Percentiles rank a stretch among this genome's conserved stretches.
Evolutionary conservation across 2,329 filamentous ascomycete genomes (phyloP).

Genomic region (Helotiales sp.): DNA sequence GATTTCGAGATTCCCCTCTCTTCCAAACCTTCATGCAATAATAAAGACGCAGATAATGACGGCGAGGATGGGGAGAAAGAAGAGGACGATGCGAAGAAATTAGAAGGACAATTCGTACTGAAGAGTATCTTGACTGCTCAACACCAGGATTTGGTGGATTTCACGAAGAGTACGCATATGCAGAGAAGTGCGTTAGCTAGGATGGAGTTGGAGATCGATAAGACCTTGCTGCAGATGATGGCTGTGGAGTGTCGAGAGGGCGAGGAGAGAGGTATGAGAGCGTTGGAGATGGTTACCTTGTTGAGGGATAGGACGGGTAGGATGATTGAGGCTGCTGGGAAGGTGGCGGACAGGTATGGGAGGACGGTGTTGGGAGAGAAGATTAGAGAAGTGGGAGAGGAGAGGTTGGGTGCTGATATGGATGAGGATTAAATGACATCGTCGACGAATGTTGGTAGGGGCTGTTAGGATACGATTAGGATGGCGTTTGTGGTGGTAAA

Average conservation of each 20-base stretch:
- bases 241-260: constrained; percentile 88
- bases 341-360: constrained; percentile 85
- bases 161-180: constrained; percentile 61
- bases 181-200: constrained; percentile 68
- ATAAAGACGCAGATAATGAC: constrained; percentile 36
- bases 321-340: constrained; percentile 89
- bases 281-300: constrained; percentile 83
- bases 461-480: not conserved
- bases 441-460: not conserved
- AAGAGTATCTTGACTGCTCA: constrained; percentile 71
- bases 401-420: constrained; percentile 26
- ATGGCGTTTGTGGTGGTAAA: constrained; percentile 4
- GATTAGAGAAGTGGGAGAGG: constrained; percentile 83
- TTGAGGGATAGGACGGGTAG: constrained; percentile 82
- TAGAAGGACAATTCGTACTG: constrained; percentile 83
- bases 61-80: constrained; percentile 41
- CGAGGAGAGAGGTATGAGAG: constrained; percentile 92
- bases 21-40: constrained; percentile 42
- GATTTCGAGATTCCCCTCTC: constrained; percentile 83
- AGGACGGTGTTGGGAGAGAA: constrained; percentile 80
- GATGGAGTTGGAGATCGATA: constrained; percentile 84
- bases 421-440: constrained; percentile 31
- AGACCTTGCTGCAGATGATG: constrained; percentile 83
- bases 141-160: constrained; percentile 70
- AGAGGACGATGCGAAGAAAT: constrained; percentile 54